Evolutionary conservation across 495 filamentous ascomycete species (phyloP), one percentile per base, ranked within the genome.

Genomic region (Xylaria nigripes): DNA sequence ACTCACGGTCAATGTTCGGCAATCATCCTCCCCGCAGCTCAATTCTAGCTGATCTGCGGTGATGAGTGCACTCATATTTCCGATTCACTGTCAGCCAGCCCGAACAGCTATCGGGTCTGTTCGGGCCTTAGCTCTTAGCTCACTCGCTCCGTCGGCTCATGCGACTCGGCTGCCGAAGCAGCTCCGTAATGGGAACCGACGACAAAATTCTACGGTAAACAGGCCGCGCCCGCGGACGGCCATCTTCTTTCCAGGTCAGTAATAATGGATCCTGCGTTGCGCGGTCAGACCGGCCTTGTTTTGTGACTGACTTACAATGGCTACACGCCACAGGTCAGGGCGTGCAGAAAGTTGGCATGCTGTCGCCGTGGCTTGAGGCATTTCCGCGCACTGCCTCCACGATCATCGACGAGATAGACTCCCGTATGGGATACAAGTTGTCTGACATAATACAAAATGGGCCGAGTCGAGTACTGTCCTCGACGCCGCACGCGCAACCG

Each of bases 321-420:
- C 19, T 54, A 12, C 27, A 25, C 52, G 22, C 55, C 25, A 56
- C 68, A 95, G 90, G 91, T 57, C 91, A 96, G 73, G 92, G 93
- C 58, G 91, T 96, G 12, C 93, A 98, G 67, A 83, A 87, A 62
- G 86, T 96, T 3, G 92, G 90, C 64, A 98, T 98, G 93, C 76
- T 86, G 29, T 77, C 77, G 24, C 80, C 87, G 29, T 96, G 94
- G 88, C 75, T 90, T 53, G 80, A 86, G 57, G 81, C 81, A 47
- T 98, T 95, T 66, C 92, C 93, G 13, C 61, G 66, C 43, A 94
- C 87, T 27, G 84, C 86, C 18, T 69, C 68, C 6, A 79, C 78
- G 4, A 76, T 95, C 27, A 68, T 96, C 50, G 81, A 94, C 51
- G 85, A 94, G 69, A 89, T 95, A 69, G 91, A 98, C 72, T 65